Evolutionary conservation across 257 asterid genomes (phyloP), one percentile per base, ranked within the genome.

Genomic region (Cordia subcordata): DNA sequence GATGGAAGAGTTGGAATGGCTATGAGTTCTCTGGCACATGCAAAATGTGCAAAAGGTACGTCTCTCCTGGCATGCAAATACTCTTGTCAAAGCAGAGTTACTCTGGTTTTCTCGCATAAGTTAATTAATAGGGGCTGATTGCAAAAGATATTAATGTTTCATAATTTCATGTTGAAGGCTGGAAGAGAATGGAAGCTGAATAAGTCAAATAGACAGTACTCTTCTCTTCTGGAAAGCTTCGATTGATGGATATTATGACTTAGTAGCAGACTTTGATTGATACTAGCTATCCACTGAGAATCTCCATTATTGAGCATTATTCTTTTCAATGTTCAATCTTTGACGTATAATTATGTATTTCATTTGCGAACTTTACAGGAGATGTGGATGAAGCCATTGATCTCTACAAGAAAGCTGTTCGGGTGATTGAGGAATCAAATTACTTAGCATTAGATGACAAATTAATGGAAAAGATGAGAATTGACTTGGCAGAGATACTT

Each of bases 401-500:
- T 67, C 79, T 89, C 39, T 89, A 89, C 71, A 80, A 71, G 73
- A 77, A 65, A 20, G 84, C 94, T 63, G 73, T 86, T 70, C 66
- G 64, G 60, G 72, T 78, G 65, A 65, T 86, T 33, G 63, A 55
- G 68, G 80, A 77, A 47, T 84, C 95, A 50, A 70, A 71, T 63
- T 54, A 67, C 68, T 68, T 81, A 78, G 84, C 72, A 67, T 62
- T 66, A 49, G 84, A 82, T 61, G 86, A 84, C 32, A 55, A 64
- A 55, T 62, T 75, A 66, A 70, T 84, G 85, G 93, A 88, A 78
- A 86, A 78, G 87, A 76, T 88, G 81, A 84, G 93, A 67, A 70
- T 79, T 49, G 98, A 92, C 66, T 78, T 92, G 76, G 94, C 96
- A 20, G 98, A 88, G 76, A 68, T 92, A 64, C 95, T 92, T 70